These are phyloP conservation scores for Amaranthus tricolor DNA, from an alignment of 179 eudicot species.

Conservation along the genomic window DNA sequence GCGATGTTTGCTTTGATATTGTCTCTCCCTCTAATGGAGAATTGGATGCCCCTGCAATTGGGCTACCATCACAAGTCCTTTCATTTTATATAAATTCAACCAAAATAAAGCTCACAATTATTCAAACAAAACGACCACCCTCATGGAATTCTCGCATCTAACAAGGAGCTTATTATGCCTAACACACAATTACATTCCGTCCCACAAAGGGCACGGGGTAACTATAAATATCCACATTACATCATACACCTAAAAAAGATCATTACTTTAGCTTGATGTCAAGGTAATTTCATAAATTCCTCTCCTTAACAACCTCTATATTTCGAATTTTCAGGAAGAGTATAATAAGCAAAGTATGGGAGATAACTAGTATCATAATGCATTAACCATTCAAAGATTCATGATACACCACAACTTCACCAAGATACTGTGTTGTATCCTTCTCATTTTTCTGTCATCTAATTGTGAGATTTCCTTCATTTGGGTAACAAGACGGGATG, in stretches of 20 bases:
- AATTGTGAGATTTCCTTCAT: no score
- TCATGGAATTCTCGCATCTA: neutral
- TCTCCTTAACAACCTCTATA: neutral
- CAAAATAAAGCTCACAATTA: neutral
- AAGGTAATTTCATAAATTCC: neutral
- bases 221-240: neutral
- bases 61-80: neutral
- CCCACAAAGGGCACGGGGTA: neutral
- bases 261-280: neutral
- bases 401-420: no score
- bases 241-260: neutral
- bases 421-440: no score
- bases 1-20: constrained; percentile 14
- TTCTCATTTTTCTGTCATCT: no score
- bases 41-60: constrained; percentile 31
- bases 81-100: neutral
- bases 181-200: neutral
- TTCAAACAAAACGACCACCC: neutral
- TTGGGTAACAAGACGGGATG: no score
- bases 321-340: neutral
- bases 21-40: constrained; percentile 39
- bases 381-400: no score
- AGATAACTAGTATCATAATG: no score
- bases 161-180: neutral
- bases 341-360: no score